Evolutionary conservation across 176 grass and related monocot species (phyloP), one percentile per base, ranked within the genome.

Genomic region (Guadua angustifolia): DNA sequence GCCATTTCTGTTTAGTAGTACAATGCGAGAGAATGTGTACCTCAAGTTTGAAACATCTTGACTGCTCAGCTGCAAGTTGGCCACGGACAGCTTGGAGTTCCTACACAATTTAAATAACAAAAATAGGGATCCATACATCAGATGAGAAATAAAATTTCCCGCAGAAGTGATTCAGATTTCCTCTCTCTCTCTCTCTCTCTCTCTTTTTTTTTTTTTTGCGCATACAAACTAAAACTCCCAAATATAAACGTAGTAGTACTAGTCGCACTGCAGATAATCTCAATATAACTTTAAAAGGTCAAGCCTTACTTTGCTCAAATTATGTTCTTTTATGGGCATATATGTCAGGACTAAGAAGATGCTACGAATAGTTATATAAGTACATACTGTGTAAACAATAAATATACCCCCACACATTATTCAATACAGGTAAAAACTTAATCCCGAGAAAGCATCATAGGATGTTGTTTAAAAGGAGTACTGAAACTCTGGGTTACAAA

Each of bases 41-140:
- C 97, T 99, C 97, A 73, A 99, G 97, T 87, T 99, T 99, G 88
- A 99, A 99, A 84, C 97, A 99, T 85, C 97, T 95, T 62, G 97
- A 99, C 71, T 99, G 97, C 84, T 99, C 97, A 65, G 93, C 84
- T 59, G 89, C 97, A 82, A 99, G 97, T 85, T 99, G 97, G 51
- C 97, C 88, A 62, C 97, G 93, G 70, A 96, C 74, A 45, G 93
- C 82, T 89, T 99, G 97, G 88, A 99, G 97, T 75, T 99, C 97
- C 97, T 99, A 87, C 65, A 92, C n/a, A 77, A 43, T 71, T 62
- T 47, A 65, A 56, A 89, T 58, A 10, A 60, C 11, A 40, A 55
- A 70, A 35, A 65, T 55, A 76, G 83, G 35, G 60, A 66, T 61
- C 38, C 67, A 71, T 39, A 59, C 11, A 50, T 39, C 42, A 56